phyloP scores from a whole-genome alignment of 371 early-diverging fungal genomes.

The Parasitella parasitica region DNA sequence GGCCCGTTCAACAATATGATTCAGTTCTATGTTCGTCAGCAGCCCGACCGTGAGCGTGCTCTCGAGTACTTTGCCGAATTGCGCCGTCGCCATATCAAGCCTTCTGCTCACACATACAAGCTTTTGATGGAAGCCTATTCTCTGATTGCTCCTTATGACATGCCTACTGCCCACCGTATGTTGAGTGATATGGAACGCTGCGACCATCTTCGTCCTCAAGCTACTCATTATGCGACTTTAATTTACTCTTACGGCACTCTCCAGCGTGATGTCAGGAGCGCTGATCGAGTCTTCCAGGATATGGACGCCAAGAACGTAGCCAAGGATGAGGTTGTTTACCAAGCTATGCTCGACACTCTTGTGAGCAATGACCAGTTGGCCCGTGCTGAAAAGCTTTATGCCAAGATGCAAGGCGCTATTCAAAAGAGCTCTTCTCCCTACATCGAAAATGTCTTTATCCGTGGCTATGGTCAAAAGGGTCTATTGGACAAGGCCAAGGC shows the following conservation, averaged over 20 bases:
- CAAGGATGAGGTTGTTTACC: slow-evolving; percentile 59
- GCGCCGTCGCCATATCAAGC: slow-evolving; percentile 49
- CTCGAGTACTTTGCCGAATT: slow-evolving; percentile 56
- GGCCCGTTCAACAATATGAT: slow-evolving; percentile 69
- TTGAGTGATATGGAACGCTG: slow-evolving; percentile 50
- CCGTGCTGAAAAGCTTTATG: slow-evolving; percentile 43
- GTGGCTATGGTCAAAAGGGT: slow-evolving; percentile 54
- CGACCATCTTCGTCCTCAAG: slow-evolving; percentile 48
- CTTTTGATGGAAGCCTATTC: slow-evolving; percentile 63
- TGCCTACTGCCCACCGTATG: slow-evolving; percentile 59
- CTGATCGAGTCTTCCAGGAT: slow-evolving; percentile 50
- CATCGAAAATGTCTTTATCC: slow-evolving; percentile 66
- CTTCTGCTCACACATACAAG: slow-evolving; percentile 65
- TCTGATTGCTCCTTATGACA: slow-evolving; percentile 60
- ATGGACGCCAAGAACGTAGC: slow-evolving; percentile 43
- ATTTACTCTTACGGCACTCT: slow-evolving; percentile 63
- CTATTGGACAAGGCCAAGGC: slow-evolving; percentile 46
- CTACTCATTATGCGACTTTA: slow-evolving; percentile 61
- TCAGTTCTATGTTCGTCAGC: slow-evolving; percentile 65
- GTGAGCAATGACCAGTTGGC: slow-evolving; percentile 47
- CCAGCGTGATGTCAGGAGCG: slow-evolving; percentile 56
- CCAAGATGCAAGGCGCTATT: slow-evolving; percentile 24
- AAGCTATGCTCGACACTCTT: slow-evolving; percentile 59
- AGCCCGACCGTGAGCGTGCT: slow-evolving; percentile 54
- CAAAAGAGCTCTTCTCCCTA: slow-evolving; percentile 52